A percentile compares a stretch with the other conserved stretches of the same genome.
phyloP scores from a whole-genome alignment of 2,329 filamentous ascomycete genomes.

The Aspergillus eucalypticola region DNA sequence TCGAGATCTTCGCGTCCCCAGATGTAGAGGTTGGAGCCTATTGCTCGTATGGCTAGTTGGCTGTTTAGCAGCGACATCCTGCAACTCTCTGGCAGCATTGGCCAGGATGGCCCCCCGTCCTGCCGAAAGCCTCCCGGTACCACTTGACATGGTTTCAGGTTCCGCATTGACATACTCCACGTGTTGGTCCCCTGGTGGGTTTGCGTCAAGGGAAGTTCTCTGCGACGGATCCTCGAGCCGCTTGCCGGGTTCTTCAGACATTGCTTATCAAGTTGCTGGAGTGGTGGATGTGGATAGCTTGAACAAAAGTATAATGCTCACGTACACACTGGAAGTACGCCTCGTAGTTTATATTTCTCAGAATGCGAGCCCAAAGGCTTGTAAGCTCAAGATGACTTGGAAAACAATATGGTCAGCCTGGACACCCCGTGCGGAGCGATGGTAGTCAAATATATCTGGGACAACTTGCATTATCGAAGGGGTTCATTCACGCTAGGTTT shows the following conservation, averaged over 20 bases:
- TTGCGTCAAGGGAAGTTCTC: background rate
- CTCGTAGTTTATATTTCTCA: background rate
- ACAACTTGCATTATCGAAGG: background rate
- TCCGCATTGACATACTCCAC: background rate
- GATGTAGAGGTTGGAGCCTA: background rate
- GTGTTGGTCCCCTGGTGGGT: background rate
- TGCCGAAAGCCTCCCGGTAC: background rate
- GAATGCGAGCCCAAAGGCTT: background rate
- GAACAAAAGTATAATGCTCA: no score
- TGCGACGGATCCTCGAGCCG: background rate
- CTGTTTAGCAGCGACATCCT: background rate
- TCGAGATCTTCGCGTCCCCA: background rate
- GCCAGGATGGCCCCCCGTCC: background rate
- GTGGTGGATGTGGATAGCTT: background rate
- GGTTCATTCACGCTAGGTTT: background rate
- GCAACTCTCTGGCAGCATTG: background rate
- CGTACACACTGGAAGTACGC: background rate
- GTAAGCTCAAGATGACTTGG: background rate
- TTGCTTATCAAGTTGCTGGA: background rate
- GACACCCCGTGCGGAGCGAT: background rate
- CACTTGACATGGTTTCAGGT: background rate
- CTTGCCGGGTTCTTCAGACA: background rate
- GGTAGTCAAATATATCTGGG: background rate
- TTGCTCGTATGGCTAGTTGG: background rate
- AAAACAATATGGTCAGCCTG: background rate